phyloP scores from a whole-genome alignment of 306 rosid species.

The Prunus dulcis region DNA sequence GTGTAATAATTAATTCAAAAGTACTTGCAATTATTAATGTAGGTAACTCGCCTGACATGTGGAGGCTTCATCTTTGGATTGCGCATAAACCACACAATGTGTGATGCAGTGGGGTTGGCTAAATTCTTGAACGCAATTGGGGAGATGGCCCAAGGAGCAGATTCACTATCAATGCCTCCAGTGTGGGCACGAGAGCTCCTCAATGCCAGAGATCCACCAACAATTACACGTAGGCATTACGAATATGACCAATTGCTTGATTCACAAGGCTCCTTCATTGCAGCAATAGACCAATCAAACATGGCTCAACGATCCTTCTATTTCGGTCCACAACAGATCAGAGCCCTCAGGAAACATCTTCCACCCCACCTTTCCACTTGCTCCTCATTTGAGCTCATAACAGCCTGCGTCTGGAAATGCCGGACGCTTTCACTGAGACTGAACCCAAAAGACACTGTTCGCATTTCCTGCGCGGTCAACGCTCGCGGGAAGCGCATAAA shows the following conservation, averaged over 20 bases:
- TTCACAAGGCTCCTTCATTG: no score
- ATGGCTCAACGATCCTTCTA: slow-evolving; percentile 15
- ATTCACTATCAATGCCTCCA: background rate
- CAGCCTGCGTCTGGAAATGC: slow-evolving; percentile 34
- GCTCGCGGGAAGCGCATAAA: background rate
- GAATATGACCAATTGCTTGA: slow-evolving; percentile 13
- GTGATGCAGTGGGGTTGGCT: slow-evolving; percentile 13
- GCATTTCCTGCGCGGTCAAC: slow-evolving; percentile 6
- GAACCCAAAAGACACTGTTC: slow-evolving; percentile 6
- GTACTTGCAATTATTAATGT: background rate
- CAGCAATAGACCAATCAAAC: background rate
- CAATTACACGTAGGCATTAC: background rate
- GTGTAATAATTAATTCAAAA: no score
- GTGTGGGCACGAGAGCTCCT: slow-evolving; percentile 35
- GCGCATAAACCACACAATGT: slow-evolving; percentile 27
- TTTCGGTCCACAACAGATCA: slow-evolving; percentile 15
- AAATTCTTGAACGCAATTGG: slow-evolving; percentile 23
- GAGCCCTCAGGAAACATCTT: slow-evolving; percentile 9
- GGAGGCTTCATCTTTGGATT: slow-evolving; percentile 31
- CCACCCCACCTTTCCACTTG: slow-evolving; percentile 19
- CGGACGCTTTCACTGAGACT: slow-evolving; percentile 22
- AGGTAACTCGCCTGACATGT: slow-evolving; percentile 27
- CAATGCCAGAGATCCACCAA: slow-evolving; percentile 25
- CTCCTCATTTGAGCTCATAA: slow-evolving; percentile 26
- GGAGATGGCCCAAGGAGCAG: slow-evolving; percentile 21